phyloP scores from a whole-genome alignment of 306 rosid genomes.

The Calophaca sinica region DNA sequence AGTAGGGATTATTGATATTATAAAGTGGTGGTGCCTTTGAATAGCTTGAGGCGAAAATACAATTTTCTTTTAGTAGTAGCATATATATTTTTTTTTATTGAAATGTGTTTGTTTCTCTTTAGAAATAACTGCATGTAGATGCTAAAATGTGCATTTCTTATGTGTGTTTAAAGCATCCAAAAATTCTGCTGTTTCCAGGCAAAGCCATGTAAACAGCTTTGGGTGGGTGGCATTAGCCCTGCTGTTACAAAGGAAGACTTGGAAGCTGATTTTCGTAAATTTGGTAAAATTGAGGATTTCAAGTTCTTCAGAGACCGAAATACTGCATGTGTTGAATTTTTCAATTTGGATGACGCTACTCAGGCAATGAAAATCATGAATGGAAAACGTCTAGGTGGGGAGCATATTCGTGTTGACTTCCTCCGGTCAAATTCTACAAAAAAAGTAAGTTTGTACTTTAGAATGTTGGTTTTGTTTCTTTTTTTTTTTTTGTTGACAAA shows the following conservation, averaged over 20 bases:
- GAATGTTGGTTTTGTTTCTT: background rate
- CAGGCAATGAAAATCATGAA: slow-evolving; percentile 93
- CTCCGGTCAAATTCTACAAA: slow-evolving; percentile 79
- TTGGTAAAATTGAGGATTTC: slow-evolving; percentile 88
- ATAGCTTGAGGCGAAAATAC: slow-evolving; percentile 1
- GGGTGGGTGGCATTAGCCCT: slow-evolving; percentile 97
- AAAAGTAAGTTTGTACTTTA: slow-evolving; percentile 62
- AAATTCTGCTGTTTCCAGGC: slow-evolving; percentile 65
- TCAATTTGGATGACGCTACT: slow-evolving; percentile 83
- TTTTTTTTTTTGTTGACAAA: too few species aligned
- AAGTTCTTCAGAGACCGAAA: slow-evolving; percentile 83
- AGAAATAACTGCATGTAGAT: background rate
- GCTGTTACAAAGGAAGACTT: slow-evolving; percentile 81
- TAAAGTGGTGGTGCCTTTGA: background rate
- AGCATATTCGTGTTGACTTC: slow-evolving; percentile 91
- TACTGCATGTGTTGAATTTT: slow-evolving; percentile 91
- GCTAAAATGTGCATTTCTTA: background rate
- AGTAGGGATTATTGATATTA: too few species aligned
- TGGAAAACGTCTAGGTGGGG: slow-evolving; percentile 86
- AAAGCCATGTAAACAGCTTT: slow-evolving; percentile 80
- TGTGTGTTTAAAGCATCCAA: slow-evolving; percentile 41
- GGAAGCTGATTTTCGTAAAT: slow-evolving; percentile 81
- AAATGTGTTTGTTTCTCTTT: background rate
- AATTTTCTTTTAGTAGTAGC: background rate
- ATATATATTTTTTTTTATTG: slow-evolving; percentile 16